These are phyloP conservation scores for Helenozyma rhizophorensis DNA, from an alignment of 805 yeast species.

Conservation along the genomic window DNA sequence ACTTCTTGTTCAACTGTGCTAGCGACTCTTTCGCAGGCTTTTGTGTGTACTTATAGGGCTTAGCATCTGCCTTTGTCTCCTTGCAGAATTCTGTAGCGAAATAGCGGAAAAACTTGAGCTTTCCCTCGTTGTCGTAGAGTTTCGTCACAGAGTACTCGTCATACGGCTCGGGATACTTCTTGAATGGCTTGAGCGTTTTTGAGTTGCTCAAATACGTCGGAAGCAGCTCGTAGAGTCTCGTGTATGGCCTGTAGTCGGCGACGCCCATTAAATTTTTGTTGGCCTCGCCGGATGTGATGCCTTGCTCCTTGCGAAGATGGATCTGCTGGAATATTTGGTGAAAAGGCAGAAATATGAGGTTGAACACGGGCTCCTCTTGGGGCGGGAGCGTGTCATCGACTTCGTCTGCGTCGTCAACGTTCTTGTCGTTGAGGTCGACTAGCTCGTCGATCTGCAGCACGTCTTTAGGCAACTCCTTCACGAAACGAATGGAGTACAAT, in stretches of 20 bases:
- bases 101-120: constrained; percentile 67
- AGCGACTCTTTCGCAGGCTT: constrained; percentile 10
- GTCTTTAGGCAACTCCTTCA: constrained; percentile 46
- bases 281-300: constrained; percentile 58
- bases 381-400: constrained; percentile 12
- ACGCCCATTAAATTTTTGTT: constrained; percentile 49
- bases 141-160: constrained; percentile 42
- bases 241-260: constrained; percentile 47
- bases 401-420: constrained; percentile 15
- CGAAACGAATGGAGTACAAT: constrained; percentile 34
- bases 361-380: constrained; percentile 33
- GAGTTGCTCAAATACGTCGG: constrained; percentile 35
- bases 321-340: constrained; percentile 58
- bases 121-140: constrained; percentile 70
- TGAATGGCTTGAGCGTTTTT: constrained; percentile 21
- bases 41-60: constrained; percentile 5
- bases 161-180: constrained; percentile 24
- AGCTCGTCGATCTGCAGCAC: constrained; percentile 41
- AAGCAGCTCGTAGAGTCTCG: constrained; percentile 47
- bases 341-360: constrained; percentile 58
- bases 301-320: constrained; percentile 37
- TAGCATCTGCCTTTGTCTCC: constrained; percentile 10
- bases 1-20: constrained; percentile 14
- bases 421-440: constrained; percentile 19
- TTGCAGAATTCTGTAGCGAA: constrained; percentile 18